Percentiles rank a stretch among this genome's conserved stretches.
These are phyloP conservation scores for Monosporascus cannonballus DNA, from an alignment of 2,329 filamentous ascomycete species.

Conservation along the genomic window DNA sequence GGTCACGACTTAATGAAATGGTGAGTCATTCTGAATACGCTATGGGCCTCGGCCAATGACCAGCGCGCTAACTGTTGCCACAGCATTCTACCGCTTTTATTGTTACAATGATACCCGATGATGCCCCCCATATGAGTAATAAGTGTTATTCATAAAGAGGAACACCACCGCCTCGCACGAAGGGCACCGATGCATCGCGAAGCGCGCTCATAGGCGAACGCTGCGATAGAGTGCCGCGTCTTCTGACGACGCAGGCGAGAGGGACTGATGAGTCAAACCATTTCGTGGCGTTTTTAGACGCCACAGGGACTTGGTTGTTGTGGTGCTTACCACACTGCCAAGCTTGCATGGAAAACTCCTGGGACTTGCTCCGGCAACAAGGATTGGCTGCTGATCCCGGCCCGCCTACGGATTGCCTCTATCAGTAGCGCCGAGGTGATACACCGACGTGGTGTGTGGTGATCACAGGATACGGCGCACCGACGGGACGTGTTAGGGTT, in stretches of 20 bases:
- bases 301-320: too few relatives aligned
- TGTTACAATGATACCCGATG: slow-evolving; percentile 2
- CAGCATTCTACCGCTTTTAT: not conserved
- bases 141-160: not conserved
- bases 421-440: too few relatives aligned
- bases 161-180: not conserved
- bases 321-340: too few relatives aligned
- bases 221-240: too few relatives aligned
- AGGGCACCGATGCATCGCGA: not conserved
- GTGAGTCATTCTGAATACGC: slow-evolving; percentile 12
- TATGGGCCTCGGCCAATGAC: not conserved
- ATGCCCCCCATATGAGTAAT: not conserved
- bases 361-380: too few relatives aligned
- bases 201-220: not conserved
- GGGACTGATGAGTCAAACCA: not conserved
- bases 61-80: slow-evolving; percentile 3
- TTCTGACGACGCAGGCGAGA: not conserved
- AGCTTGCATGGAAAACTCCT: too few relatives aligned
- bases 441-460: too few relatives aligned
- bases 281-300: too few relatives aligned
- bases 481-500: not conserved
- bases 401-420: too few relatives aligned
- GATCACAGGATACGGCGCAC: not conserved
- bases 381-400: too few relatives aligned
- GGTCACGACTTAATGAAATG: slow-evolving; percentile 14